Evolutionary conservation across 257 asterid genomes (phyloP).

Genomic region (Euphrasia confusa): DNA sequence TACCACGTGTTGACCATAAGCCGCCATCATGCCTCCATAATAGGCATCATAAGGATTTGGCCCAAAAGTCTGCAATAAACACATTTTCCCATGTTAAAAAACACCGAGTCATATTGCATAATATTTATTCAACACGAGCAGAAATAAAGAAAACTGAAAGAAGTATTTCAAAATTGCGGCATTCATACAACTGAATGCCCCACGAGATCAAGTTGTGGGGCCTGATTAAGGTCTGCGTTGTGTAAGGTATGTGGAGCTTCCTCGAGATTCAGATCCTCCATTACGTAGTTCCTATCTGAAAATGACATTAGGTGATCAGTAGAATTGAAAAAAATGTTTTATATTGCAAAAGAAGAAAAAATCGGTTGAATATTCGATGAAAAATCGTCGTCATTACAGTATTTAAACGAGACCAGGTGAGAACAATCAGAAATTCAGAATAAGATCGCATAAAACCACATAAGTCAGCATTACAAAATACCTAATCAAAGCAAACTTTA

Average conservation of each 20-base stretch:
- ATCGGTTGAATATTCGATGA: neutral
- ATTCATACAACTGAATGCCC: constrained; percentile 76
- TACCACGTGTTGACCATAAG: constrained; percentile 84
- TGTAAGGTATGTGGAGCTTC: constrained; percentile 40
- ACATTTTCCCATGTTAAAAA: neutral
- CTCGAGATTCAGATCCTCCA: constrained; percentile 34
- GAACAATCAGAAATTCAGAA: too few species aligned
- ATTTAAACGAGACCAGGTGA: too few species aligned
- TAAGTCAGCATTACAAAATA: neutral
- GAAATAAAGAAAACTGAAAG: neutral
- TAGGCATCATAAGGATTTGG: constrained; percentile 54
- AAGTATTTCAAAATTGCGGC: constrained; percentile 1
- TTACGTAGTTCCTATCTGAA: constrained; percentile 43
- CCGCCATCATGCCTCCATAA: constrained; percentile 72
- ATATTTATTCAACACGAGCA: constrained; percentile 13
- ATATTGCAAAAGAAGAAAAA: constrained; percentile 1
- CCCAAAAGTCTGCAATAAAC: constrained; percentile 49
- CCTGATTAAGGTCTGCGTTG: constrained; percentile 41
- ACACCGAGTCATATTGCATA: neutral
- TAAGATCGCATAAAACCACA: neutral
- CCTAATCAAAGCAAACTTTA: too few species aligned
- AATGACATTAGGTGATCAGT: constrained; percentile 25
- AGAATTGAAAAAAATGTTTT: constrained; percentile 9
- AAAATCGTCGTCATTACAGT: neutral
- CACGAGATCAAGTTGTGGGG: constrained; percentile 58